phyloP scores from a whole-genome alignment of 306 rosid species.

The Trifolium dubium region DNA sequence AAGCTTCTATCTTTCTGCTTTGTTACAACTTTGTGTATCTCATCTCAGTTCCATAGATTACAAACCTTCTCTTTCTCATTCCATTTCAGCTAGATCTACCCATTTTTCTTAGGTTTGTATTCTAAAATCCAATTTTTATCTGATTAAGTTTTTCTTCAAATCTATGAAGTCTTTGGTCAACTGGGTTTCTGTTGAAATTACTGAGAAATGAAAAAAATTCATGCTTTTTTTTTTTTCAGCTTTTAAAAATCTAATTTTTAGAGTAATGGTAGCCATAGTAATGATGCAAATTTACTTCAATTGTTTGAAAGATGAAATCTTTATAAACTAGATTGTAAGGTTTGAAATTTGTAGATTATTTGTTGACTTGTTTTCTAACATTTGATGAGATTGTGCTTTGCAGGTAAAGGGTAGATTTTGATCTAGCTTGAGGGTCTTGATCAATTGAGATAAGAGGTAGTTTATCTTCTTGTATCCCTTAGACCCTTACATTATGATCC shows the following conservation, averaged over 20 bases:
- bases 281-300: too few species aligned
- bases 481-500: conserved; percentile 29
- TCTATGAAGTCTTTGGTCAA: conserved; percentile 8
- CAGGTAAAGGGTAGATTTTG: conserved; percentile 48
- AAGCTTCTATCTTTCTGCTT: conserved; percentile 41
- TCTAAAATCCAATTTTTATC: not conserved
- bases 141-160: conserved; percentile 31
- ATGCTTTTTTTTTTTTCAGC: conserved; percentile 36
- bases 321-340: too few species aligned
- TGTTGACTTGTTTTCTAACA: conserved; percentile 26
- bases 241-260: conserved; percentile 5
- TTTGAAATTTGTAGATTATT: conserved; percentile 5
- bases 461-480: conserved; percentile 28
- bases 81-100: conserved; percentile 43
- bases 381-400: conserved; percentile 28
- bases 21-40: conserved; percentile 19
- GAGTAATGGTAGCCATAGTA: too few species aligned
- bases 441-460: conserved; percentile 43
- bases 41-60: conserved; percentile 4
- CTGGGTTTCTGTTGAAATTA: conserved; percentile 37
- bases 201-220: not conserved
- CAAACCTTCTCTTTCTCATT: conserved; percentile 30
- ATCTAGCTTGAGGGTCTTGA: conserved; percentile 45
- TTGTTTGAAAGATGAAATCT: too few species aligned
- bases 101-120: conserved; percentile 36